Evolutionary conservation across 2,329 filamentous ascomycete genomes (phyloP), one percentile per base, ranked within the genome.

Genomic region (Talaromyces sp.): DNA sequence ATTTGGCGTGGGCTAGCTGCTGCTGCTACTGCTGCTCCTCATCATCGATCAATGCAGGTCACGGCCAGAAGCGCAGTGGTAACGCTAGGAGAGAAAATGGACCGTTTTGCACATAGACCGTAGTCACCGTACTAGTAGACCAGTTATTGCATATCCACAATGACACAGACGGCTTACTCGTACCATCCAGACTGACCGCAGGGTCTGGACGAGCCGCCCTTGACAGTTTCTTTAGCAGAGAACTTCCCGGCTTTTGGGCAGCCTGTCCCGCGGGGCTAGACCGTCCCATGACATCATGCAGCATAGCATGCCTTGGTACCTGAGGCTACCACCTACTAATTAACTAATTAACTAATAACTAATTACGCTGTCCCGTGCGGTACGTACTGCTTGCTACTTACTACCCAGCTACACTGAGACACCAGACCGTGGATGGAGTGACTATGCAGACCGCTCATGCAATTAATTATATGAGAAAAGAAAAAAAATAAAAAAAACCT

Each of bases 281-380:
- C 48, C 59, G 25, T 5, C n/a, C n/a, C 59, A 61, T 61, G 59
- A 61, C 50, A 55, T 61, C 59, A 61, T 55, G 16, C 5, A n/a
- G 16, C 59, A 61, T 55, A n/a, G 16, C 59, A 61, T 55, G 48
- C 35, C 59, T 42, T 21, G 28, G 48, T 40, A 54, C 33, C 46
- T 52, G 48, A 52, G 37, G 21, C 54, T 39, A 8, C 35, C 21
- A 3, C 6, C 28, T 28, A 28, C 28, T 28, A 28, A 28, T 3
- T 28, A 28, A 28, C 3, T 28, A 28, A 3, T 3, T 28, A 28
- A n/a, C n/a, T n/a, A n/a, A n/a, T n/a, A n/a, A n/a, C n/a, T n/a
- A n/a, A n/a, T n/a, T n/a, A n/a, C n/a, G n/a, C n/a, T n/a, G n/a
- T n/a, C n/a, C n/a, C n/a, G n/a, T n/a, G n/a, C n/a, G n/a, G n/a